Evolutionary conservation across 1,284 basidiomycete species (phyloP).

Genomic region (Tausonia pullulans): DNA sequence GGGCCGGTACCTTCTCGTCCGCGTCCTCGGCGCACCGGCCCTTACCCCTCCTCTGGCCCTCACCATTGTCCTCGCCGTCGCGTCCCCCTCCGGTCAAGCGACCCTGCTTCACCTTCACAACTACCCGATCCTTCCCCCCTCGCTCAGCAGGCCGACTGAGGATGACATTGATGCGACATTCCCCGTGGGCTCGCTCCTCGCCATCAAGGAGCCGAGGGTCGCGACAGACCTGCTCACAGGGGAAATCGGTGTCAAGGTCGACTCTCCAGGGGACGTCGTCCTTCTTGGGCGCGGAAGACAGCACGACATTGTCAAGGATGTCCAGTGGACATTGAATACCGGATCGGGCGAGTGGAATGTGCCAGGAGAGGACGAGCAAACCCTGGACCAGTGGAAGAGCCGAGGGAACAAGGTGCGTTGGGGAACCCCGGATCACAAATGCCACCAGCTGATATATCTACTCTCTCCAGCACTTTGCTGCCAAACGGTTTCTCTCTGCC

Average conservation of each 20-base stretch:
- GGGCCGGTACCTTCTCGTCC: background rate
- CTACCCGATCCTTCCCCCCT: slow-evolving; percentile 11
- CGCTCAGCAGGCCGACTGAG: slow-evolving; percentile 7
- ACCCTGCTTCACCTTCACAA: slow-evolving; percentile 5
- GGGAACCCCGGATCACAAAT: background rate
- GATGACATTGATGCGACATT: slow-evolving; percentile 8
- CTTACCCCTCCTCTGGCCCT: slow-evolving; percentile 11
- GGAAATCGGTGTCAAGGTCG: slow-evolving; percentile 4
- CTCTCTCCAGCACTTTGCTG: slow-evolving; percentile 1
- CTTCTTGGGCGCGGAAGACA: background rate
- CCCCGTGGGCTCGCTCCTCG: slow-evolving; percentile 4
- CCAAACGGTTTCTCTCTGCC: slow-evolving; percentile 1
- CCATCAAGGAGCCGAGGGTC: slow-evolving; percentile 7
- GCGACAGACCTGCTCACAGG: background rate
- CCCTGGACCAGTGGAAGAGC: slow-evolving; percentile 7
- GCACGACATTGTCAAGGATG: background rate
- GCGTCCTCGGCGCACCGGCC: background rate
- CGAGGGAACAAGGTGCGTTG: slow-evolving; percentile 7
- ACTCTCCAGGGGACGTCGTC: slow-evolving; percentile 2
- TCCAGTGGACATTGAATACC: background rate
- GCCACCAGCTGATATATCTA: background rate
- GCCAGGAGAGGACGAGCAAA: background rate
- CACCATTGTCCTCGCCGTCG: slow-evolving; percentile 4
- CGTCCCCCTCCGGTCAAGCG: slow-evolving; percentile 3
- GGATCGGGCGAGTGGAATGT: background rate